Evolutionary conservation across 1,284 basidiomycete species (phyloP), one percentile per base, ranked within the genome.

Genomic region (Veloboletus limbatus): DNA sequence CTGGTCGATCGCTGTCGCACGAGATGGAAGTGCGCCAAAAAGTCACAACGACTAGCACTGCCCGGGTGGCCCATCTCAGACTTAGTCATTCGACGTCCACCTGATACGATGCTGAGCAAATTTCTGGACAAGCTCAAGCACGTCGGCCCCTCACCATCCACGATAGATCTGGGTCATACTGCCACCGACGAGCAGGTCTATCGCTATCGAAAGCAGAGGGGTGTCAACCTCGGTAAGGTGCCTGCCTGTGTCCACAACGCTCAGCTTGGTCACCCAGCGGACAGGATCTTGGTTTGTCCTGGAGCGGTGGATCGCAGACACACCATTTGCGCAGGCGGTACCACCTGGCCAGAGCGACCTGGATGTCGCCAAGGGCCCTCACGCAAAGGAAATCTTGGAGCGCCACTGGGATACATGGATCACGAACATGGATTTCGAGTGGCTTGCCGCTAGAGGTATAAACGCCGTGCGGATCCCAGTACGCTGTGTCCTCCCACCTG

Each of bases 381-480:
- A 78, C 35, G 85, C 85, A 1, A 80, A 78, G 59, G 63, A 72
- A 46, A 73, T 80, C 6, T 70, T 95, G 24, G 86, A 93, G 59
- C 63, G 69, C 8, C 92, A 94, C 65, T 94, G 90, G 89, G 86
- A 90, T 63, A 77, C 70, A 2, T 92, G 87, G 85, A 79, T 92
- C 32, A 75, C 70, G 2, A 78, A 82, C 22, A 67, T 67, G 1
- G 89, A 92, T 62, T 91, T 83, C 76, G 63, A 70, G 33, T 93
- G 87, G 87, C 77, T 94, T 46, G 72, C 75, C 2, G 69, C 77
- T n/a, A 73, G 73, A 44, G 91, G 92, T 0, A 78, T 93, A 62
- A 95, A 93, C 57, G 78, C 86, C 28, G 89, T 94, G 53, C 75
- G 92, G 48, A 79, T 95, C 47, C 92, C 92, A 18, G 86, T 94